A percentile compares a stretch with the other conserved stretches of the same genome.
Evolutionary conservation across 2,329 filamentous ascomycete species (phyloP).

Genomic region (Aspergillus proliferans): DNA sequence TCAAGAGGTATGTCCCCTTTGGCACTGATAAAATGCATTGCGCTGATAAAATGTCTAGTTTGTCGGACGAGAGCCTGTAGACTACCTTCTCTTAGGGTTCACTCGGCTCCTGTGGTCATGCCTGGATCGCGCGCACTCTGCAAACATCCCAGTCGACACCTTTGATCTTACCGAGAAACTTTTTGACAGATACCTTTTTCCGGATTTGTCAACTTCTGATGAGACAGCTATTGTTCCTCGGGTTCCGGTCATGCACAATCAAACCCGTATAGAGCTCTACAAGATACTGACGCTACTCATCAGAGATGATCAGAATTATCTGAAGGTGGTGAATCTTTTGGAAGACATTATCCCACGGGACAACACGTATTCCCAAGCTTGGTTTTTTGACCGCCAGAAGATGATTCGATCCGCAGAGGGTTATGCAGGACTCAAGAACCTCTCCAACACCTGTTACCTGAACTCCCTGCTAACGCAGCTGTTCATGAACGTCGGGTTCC

Average conservation of each 20-base stretch:
- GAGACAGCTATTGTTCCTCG: conserved; percentile 23
- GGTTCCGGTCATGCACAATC: conserved; percentile 47
- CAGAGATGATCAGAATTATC: conserved; percentile 46
- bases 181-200: conserved; percentile 62
- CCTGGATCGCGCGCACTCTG: conserved; percentile 32
- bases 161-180: conserved; percentile 46
- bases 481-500: conserved; percentile 89
- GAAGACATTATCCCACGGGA: conserved; percentile 48
- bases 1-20: conserved; percentile 30
- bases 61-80: conserved; percentile 41
- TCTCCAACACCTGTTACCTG: conserved; percentile 94
- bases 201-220: conserved; percentile 39
- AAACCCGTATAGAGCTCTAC: conserved; percentile 55
- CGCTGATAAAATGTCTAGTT: conserved; percentile 28
- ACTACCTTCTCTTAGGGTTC: conserved; percentile 40
- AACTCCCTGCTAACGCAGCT: conserved; percentile 92
- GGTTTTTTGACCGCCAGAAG: conserved; percentile 58
- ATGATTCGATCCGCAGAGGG: conserved; percentile 70
- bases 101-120: conserved; percentile 39
- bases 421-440: conserved; percentile 83
- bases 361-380: conserved; percentile 57
- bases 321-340: conserved; percentile 48
- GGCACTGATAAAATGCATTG: conserved; percentile 1
- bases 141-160: conserved; percentile 27
- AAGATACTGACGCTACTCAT: conserved; percentile 55